Evolutionary conservation across 73 alveolate genomes (phyloP), one percentile per base, ranked within the genome.

Genomic region (Durusdinium trenchii): DNA sequence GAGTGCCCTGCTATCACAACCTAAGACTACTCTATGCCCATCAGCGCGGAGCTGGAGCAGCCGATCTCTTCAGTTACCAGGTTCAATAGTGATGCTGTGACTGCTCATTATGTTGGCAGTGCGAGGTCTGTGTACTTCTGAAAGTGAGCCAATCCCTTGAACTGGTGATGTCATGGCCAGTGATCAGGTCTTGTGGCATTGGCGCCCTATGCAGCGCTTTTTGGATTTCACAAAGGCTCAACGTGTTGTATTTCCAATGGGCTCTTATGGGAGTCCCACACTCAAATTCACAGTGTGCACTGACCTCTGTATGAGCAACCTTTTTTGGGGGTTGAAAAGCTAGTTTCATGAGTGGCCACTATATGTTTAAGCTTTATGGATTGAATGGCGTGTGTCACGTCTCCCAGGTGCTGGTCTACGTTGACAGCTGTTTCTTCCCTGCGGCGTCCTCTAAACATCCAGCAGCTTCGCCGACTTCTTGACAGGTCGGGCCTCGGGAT

Each of bases 1-100:
- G 81, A 32, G 26, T 67, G 1, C 43, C 81, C 38, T 9, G 12
- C 38, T 20, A 67, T 1, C 43, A 67, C 7, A 1, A n/a, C 40
- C 84, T 71, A 36, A 71, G 84, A 10, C 52, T 71, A 3, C 40
- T 38, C 84, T 71, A 38, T 71, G 84, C 84, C 84, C 84, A 71
- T 51, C n/a, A 71, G 50, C 84, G 84, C 30, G 84, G 84, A 10
- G 52, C n/a, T 71, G 30, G 84, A 71, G 84, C 84, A 71, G 35
- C 84, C 84, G 1, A 51, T 71, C 30, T 10, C 36, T 51, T 71
- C 84, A n/a, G 84, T 9, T 30, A 35, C 84, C 40, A 38, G 12
- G 84, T 45, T 4, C 46, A 38, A 67, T 20, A 3, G 36, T 30
- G n/a, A 1, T 32, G 28, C 36, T 3, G 9, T 4, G 28, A 12